Evolutionary conservation across 2,329 filamentous ascomycete species (phyloP).

Genomic region (Lanzia echinophila): DNA sequence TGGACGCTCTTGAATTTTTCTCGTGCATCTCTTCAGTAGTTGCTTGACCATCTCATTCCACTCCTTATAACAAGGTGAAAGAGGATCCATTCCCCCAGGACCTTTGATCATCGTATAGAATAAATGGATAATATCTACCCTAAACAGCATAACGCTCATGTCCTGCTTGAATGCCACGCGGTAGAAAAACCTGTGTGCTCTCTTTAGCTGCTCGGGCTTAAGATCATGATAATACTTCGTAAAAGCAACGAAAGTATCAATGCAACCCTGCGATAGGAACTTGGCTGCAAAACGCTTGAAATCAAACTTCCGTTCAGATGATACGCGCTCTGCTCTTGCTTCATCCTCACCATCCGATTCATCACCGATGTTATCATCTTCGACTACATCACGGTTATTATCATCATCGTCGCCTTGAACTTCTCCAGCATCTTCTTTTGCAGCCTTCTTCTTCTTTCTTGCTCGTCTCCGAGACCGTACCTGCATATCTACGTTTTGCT

Average conservation of each 20-base stretch:
- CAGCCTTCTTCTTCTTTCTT: conserved; percentile 65
- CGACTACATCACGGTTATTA: conserved; percentile 43
- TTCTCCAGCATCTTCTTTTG: conserved; percentile 36
- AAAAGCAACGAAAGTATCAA: conserved; percentile 83
- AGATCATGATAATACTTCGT: conserved; percentile 76
- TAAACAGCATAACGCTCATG: conserved; percentile 78
- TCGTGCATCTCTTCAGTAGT: conserved; percentile 72
- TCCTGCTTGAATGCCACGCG: conserved; percentile 93
- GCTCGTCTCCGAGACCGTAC: conserved; percentile 73
- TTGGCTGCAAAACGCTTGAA: conserved; percentile 76
- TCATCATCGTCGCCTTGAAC: conserved; percentile 40
- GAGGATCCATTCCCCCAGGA: conserved; percentile 64
- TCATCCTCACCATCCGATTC: conserved; percentile 72
- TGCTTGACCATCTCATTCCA: conserved; percentile 89
- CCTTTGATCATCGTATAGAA: conserved; percentile 92
- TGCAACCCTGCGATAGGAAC: conserved; percentile 76
- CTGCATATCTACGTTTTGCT: conserved; percentile 90
- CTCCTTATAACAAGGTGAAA: conserved; percentile 65
- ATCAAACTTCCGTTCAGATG: conserved; percentile 86
- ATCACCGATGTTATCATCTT: conserved; percentile 41
- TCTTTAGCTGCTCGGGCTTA: conserved; percentile 72
- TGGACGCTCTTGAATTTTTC: conserved; percentile 78
- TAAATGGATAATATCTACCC: conserved; percentile 82
- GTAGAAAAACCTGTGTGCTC: conserved; percentile 90
- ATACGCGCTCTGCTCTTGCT: conserved; percentile 60